Conservation (phyloP, 768 basidiomycete species). For the Termitomyces heimii region DNA sequence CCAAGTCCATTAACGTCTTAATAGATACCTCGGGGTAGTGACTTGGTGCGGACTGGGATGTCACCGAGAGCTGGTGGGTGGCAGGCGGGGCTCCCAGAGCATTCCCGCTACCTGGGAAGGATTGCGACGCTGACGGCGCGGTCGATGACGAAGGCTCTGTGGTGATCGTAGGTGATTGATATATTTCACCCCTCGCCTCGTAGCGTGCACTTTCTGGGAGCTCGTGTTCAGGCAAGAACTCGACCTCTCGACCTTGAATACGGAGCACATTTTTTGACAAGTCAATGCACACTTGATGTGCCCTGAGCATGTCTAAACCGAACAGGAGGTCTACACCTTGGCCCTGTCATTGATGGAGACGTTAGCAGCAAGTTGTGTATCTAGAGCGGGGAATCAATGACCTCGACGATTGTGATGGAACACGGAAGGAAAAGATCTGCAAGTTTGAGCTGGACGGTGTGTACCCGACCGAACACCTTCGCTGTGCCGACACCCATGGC, state of each 20-base stretch:
- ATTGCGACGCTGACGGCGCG: neutral
- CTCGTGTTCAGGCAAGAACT: constrained; percentile 91
- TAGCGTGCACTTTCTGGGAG: constrained; percentile 74
- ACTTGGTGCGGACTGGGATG: constrained; percentile 18
- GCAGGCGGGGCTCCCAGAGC: constrained; percentile 47
- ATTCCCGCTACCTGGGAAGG: constrained; percentile 69
- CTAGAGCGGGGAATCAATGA: constrained; percentile 16
- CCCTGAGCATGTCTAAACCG: constrained; percentile 98
- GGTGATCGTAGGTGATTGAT: constrained; percentile 9
- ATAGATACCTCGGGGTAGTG: constrained; percentile 59
- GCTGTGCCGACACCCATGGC: constrained; percentile 94
- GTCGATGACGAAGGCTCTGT: constrained; percentile 15
- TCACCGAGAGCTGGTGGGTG: constrained; percentile 15
- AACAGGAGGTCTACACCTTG: constrained; percentile 92
- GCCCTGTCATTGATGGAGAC: constrained; percentile 41
- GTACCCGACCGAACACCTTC: constrained; percentile 88
- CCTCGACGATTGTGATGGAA: constrained; percentile 95
- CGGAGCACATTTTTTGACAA: constrained; percentile 82
- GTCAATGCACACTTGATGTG: constrained; percentile 95
- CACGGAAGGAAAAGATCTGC: constrained; percentile 82
- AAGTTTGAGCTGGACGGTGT: constrained; percentile 88
- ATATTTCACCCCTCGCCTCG: constrained; percentile 17
- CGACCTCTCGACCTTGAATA: constrained; percentile 88
- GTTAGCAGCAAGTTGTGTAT: neutral
- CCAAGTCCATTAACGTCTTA: constrained; percentile 65